These are phyloP conservation scores for Parathielavia hyrcaniae DNA, from an alignment of 495 filamentous ascomycete species.

Conservation along the genomic window DNA sequence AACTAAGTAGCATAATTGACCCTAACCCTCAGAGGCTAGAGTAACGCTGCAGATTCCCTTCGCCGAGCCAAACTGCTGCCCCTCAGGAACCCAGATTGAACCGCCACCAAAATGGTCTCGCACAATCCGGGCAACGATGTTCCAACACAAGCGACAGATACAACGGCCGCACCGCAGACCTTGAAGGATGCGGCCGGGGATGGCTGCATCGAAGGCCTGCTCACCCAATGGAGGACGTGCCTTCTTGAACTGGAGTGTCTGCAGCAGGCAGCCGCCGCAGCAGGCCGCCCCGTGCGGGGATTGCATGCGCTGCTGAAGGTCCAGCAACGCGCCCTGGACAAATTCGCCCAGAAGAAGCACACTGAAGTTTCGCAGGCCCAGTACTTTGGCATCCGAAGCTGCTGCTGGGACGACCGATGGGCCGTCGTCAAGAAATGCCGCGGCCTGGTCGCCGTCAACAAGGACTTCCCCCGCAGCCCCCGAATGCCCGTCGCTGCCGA, in stretches of 20 bases:
- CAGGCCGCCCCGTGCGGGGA: constrained; percentile 20
- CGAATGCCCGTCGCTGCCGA: constrained; percentile 17
- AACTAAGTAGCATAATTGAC: no score
- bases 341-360: constrained; percentile 20
- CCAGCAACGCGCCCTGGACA: constrained; percentile 31
- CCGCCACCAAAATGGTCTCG: no score
- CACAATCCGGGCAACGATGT: no score
- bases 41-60: no score
- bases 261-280: constrained; percentile 16
- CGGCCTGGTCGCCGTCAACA: constrained; percentile 31
- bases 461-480: constrained; percentile 30
- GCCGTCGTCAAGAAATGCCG: constrained; percentile 28
- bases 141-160: no score
- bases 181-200: background rate
- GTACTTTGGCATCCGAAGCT: constrained; percentile 28
- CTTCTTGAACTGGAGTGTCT: constrained; percentile 26
- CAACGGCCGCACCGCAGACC: background rate
- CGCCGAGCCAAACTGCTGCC: no score
- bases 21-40: no score
- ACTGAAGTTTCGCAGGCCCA: constrained; percentile 22
- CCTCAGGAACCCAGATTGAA: no score
- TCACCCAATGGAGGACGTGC: constrained; percentile 26
- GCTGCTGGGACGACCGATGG: constrained; percentile 32
- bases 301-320: constrained; percentile 25
- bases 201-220: constrained; percentile 20